Evolutionary conservation across 371 early-diverging fungal genomes (phyloP), one percentile per base, ranked within the genome.

Genomic region (Dichotomocladium elegans): DNA sequence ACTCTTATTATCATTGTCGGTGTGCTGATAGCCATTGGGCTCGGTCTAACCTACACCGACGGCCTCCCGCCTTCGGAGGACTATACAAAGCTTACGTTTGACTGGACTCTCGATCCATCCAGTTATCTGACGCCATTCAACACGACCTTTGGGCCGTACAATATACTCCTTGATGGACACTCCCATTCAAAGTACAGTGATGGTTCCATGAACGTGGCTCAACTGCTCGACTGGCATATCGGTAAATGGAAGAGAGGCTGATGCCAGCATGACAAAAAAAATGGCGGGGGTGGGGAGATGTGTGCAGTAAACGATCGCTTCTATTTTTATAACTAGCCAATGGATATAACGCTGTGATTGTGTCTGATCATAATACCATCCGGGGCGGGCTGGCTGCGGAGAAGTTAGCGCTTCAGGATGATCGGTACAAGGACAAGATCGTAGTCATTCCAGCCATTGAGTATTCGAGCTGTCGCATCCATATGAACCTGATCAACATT

Each of bases 401-500:
- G 53, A 50, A 74, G 53, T 60, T 86, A 41, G 88, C 87, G 9
- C 58, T 68, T 34, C 43, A 53, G 14, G 57, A 57, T 33, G 58
- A 57, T 25, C 72, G 84, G 31, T 82, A 80, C 28, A 59, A 69
- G n/a, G 76, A 72, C 47, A 47, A 70, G 6, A 84, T 89, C 35
- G 77, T 80, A 0, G 84, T 89, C 1, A 86, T 89, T 17, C 85
- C 90, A 0, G 88, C 78, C 15, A 85, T 87, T 77, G 90, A 89
- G 55, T 83, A 88, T 45, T 68, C 79, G 70, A 83, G 82, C 37
- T 90, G 90, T 58, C 77, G 90, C 1, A 74, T 90, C 19, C 90
- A 90, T 55, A 87, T 90, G 90, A 85, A 87, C 49, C 71, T 90
- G 26, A 75, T 90, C 22, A 83, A 82, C n/a, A 85, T 90, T 41